Evolutionary conservation across 2,329 filamentous ascomycete species (phyloP), one percentile per base, ranked within the genome.

Genomic region (Boeremia lycopersici): DNA sequence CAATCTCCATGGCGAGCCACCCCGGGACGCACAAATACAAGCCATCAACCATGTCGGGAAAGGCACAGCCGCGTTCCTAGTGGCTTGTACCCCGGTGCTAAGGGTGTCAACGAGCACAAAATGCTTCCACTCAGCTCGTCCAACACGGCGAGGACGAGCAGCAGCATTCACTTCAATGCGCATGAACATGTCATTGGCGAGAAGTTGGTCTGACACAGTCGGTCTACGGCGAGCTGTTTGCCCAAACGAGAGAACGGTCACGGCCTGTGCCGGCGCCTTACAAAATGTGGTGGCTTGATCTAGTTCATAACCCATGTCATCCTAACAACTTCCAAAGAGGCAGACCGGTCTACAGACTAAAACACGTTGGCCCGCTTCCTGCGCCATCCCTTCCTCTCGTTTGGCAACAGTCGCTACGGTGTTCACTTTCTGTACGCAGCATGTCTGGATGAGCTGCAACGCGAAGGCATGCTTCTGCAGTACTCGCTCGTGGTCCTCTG

Each of bases 381-480:
- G 54, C 62, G 60, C 54, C 54, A 58, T 49, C 45, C 52, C 56
- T 57, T 51, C 42, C 57, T 38, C 55, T 59, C 47, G 47, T 54
- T 58, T 55, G 55, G 59, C 15, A 25, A 19, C 44, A 52, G 48
- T 60, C 51, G 56, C 47, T 52, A 52, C 58, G 41, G 57, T 63
- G 41, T 53, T 65, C 61, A 51, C 48, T 65, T 64, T 57, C 43
- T 47, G 34, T 19, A 42, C 13, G 52, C 61, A 63, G 53, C 62
- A 63, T 64, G 62, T 48, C 49, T 66, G 61, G 43, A 34, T 48
- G 44, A 48, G 57, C 62, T 62, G 56, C 56, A 61, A 50, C 57
- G 58, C 47, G 34, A 48, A 56, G 44, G 50, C 59, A 68, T 68
- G 65, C 55, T 39, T 53, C 38, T 52, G 33, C 55, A 42, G 28